A percentile compares a stretch with the other conserved stretches of the same genome.
Conservation (phyloP, 805 yeast genomes). For the Starmera pachycereana region DNA sequence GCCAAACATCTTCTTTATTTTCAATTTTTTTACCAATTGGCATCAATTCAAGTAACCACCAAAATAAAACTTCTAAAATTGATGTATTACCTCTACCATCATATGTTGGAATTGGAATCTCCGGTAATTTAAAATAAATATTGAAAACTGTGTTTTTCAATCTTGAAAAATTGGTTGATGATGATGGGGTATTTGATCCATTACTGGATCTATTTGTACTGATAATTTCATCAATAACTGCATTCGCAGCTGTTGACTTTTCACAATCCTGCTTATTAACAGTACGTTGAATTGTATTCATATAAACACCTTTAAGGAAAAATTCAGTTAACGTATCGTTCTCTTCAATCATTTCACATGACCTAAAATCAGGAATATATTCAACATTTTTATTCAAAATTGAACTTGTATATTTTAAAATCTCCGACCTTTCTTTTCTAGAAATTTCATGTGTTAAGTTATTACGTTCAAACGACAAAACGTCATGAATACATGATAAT, state of each 20-base stretch:
- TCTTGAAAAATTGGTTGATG: not conserved
- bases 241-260: not conserved
- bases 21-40: constrained; percentile 47
- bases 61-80: constrained; percentile 22
- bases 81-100: constrained; percentile 30
- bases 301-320: constrained; percentile 8
- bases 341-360: not conserved
- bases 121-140: constrained; percentile 14
- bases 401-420: constrained; percentile 6
- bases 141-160: constrained; percentile 4
- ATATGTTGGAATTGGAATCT: constrained; percentile 15
- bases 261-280: constrained; percentile 8
- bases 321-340: constrained; percentile 4
- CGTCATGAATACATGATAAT: constrained; percentile 43
- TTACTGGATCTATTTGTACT: too few species aligned
- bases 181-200: not conserved
- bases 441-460: constrained; percentile 7
- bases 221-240: too few species aligned
- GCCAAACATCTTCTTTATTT: constrained; percentile 39
- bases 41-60: constrained; percentile 59
- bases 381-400: constrained; percentile 1
- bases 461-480: constrained; percentile 22
- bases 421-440: constrained; percentile 3
- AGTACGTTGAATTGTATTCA: constrained; percentile 3
- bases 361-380: constrained; percentile 10